Conservation (phyloP, 2,329 filamentous ascomycete genomes). For the Alternaria ethzedia region DNA sequence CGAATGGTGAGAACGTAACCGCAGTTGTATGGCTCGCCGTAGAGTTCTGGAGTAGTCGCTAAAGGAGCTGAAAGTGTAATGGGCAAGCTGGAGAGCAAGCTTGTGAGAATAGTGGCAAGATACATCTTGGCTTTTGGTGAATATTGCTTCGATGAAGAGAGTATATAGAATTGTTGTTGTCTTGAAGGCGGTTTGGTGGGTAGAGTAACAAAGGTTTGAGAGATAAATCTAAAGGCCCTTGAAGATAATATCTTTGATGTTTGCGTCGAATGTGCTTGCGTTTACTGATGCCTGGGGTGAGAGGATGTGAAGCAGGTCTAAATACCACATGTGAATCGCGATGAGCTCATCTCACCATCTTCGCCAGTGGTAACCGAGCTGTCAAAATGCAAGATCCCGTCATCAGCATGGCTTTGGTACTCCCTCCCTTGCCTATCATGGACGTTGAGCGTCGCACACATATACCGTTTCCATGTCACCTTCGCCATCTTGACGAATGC, state of each 20-base stretch:
- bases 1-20: conserved; percentile 19
- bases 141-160: background rate
- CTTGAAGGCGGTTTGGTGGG: background rate
- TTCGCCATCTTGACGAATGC: conserved; percentile 7
- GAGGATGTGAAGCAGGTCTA: conserved; percentile 1
- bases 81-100: background rate
- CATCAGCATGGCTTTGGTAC: conserved; percentile 22
- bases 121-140: background rate
- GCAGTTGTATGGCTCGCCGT: conserved; percentile 13
- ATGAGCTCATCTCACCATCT: background rate
- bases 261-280: background rate
- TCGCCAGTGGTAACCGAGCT: conserved; percentile 15
- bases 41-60: background rate
- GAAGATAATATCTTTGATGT: background rate
- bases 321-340: conserved; percentile 3
- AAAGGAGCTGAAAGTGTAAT: background rate
- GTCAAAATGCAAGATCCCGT: conserved; percentile 24
- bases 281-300: background rate
- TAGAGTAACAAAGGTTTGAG: background rate
- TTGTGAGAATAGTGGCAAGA: background rate
- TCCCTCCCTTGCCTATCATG: background rate
- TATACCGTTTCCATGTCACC: conserved; percentile 1
- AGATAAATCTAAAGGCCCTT: background rate
- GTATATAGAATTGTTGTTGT: too few relatives aligned
- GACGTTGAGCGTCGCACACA: conserved; percentile 8